Conservation (phyloP, 1,284 basidiomycete genomes). For the Cryptococcus sp. region DNA sequence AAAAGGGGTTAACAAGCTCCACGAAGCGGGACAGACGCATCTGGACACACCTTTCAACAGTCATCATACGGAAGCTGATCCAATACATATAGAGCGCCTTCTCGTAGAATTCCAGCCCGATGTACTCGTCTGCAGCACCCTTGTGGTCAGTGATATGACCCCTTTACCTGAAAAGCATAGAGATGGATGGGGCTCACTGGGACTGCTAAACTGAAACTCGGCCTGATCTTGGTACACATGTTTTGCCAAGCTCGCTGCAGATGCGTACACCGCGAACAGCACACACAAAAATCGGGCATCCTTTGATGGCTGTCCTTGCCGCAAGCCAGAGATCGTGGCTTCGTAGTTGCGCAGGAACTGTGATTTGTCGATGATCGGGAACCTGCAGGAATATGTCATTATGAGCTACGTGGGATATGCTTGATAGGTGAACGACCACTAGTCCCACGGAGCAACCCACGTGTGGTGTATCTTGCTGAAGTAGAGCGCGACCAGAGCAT, state of each 20-base stretch:
- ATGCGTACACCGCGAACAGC: constrained; percentile 16
- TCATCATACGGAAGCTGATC: constrained; percentile 7
- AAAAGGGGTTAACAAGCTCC: neutral
- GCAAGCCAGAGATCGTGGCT: neutral
- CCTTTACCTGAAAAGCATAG: too few species aligned
- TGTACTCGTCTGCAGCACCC: constrained; percentile 9
- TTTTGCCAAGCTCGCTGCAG: constrained; percentile 11
- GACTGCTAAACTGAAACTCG: constrained; percentile 8
- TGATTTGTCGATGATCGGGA: too few species aligned
- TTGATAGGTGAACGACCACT: too few species aligned
- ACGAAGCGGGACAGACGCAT: neutral
- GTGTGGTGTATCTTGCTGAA: constrained; percentile 13
- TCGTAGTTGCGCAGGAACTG: too few species aligned
- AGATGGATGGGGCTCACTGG: neutral
- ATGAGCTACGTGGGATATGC: neutral
- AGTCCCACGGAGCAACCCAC: constrained; percentile 1
- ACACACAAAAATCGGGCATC: constrained; percentile 12
- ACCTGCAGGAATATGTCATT: too few species aligned
- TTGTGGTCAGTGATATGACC: too few species aligned
- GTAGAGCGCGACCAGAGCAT: constrained; percentile 12
- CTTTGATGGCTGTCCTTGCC: constrained; percentile 1
- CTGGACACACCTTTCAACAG: constrained; percentile 10
- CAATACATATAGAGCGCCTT: constrained; percentile 17
- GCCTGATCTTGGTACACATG: constrained; percentile 6
- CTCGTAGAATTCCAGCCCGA: constrained; percentile 17